Conservation (phyloP, 2,329 filamentous ascomycete genomes). For the Dothistroma septosporum region DNA sequence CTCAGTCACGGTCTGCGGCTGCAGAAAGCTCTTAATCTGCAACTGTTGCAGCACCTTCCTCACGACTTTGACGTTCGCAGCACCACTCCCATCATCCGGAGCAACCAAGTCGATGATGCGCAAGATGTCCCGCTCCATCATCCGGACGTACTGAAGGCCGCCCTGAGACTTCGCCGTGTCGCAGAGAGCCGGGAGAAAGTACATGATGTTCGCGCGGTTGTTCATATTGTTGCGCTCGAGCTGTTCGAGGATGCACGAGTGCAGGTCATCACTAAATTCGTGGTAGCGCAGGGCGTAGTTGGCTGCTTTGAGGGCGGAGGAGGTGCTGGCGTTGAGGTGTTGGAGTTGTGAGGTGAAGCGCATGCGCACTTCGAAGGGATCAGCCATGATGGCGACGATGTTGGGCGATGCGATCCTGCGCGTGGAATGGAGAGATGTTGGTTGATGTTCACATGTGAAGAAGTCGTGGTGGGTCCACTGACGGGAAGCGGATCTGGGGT, state of each 20-base stretch:
- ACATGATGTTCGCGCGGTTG: constrained; percentile 96
- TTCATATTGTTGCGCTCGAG: constrained; percentile 94
- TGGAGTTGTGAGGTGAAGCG: constrained; percentile 89
- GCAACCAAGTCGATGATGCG: constrained; percentile 89
- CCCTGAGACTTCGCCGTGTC: constrained; percentile 75
- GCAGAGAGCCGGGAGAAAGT: constrained; percentile 93
- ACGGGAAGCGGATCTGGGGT: not conserved
- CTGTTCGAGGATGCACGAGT: constrained; percentile 95
- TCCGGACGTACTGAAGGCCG: constrained; percentile 77
- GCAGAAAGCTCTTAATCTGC: constrained; percentile 66
- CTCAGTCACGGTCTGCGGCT: constrained; percentile 69
- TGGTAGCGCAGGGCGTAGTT: constrained; percentile 91
- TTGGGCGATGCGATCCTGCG: not conserved
- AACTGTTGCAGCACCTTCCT: constrained; percentile 60
- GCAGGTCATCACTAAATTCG: constrained; percentile 94
- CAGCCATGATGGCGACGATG: constrained; percentile 54
- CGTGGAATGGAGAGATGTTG: not conserved
- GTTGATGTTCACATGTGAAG: not conserved
- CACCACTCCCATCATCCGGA: constrained; percentile 78
- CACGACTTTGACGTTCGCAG: constrained; percentile 83
- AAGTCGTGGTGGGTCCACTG: not conserved
- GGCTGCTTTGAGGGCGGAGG: constrained; percentile 85
- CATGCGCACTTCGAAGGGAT: constrained; percentile 98
- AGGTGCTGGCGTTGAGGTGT: constrained; percentile 84
- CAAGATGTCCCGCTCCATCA: constrained; percentile 92